phyloP scores from a whole-genome alignment of 306 rosid species.

The Benincasa hispida region DNA sequence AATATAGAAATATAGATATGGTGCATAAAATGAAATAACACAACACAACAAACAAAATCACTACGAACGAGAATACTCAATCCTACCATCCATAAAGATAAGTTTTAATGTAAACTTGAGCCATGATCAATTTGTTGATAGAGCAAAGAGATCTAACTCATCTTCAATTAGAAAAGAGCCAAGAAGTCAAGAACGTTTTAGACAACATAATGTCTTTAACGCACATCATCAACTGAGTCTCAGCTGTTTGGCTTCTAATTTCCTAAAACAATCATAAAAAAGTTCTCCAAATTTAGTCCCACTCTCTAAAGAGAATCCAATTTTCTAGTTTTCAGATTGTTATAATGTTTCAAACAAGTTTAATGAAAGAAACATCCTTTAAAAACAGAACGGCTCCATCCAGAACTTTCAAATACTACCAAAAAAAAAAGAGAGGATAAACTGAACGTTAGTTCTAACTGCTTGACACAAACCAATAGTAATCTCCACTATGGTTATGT shows the following conservation, averaged over 20 bases:
- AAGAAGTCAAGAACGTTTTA: not conserved
- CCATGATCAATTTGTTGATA: not conserved
- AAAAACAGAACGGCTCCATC: not conserved
- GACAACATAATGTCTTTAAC: not conserved
- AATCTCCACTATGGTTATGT: not conserved
- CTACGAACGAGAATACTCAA: not conserved
- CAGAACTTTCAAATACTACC: not conserved
- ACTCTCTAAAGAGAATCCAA: not conserved
- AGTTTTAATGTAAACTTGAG: not conserved
- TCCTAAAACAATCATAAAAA: not conserved
- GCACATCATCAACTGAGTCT: not conserved
- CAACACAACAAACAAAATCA: not conserved
- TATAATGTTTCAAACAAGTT: not conserved
- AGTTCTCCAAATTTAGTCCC: not conserved
- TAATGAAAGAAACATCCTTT: not conserved
- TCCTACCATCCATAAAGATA: not conserved
- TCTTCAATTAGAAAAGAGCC: not conserved
- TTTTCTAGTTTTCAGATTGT: not conserved
- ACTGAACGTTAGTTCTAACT: not conserved
- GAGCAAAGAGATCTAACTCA: not conserved
- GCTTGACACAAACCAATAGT: not conserved
- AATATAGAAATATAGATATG: not conserved
- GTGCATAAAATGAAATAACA: not conserved
- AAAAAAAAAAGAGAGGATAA: not conserved
- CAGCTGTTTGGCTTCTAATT: not conserved